Evolutionary conservation across 75 land plant species (phyloP), one percentile per base, ranked within the genome.

Genomic region (Larix kaempferi): DNA sequence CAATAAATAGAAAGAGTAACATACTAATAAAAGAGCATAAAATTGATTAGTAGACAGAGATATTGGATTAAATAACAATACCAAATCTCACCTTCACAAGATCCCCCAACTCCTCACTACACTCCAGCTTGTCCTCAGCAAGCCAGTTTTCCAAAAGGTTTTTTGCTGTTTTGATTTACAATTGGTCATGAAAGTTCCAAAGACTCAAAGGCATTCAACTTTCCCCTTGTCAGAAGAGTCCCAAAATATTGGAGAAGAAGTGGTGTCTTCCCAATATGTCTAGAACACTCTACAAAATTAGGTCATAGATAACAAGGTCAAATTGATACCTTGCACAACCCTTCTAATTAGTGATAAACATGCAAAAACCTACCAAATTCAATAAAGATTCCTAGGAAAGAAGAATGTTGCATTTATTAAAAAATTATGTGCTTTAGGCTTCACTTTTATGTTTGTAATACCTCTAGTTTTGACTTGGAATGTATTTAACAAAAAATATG

Each of bases 81-180:
- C n/a, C 21, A 41, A n/a, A 39, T 11, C 77, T 66, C 71, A 93
- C 98, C 93, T 97, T 94, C 41, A 97, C 99, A 89, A 97, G 98
- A 71, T 97, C 98, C 44, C 99, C 99, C 81, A 97, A 92, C 56
- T 97, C 99, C 84, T 96, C 99, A 78, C 98, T 97, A 78, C 99
- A 97, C 78, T 97, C 99, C 58, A 97, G 83, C 80, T 97, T 97
- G 79, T 97, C 99, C 78, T 97, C 99, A 14, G 95, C 99, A 77
- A 97, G 82, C 98, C 98, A 94, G 75, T 97, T 97, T 78, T 97
- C 99, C 73, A 97, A 79, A 67, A 97, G 86, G 80, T 97, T 97
- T 78, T 97, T 97, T 58, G n/a, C 94, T 97, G 78, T 94, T 94
- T 83, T 97, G 98, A 74, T 92, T 97, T 0, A 94, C 99, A 75